Conservation (phyloP, 805 yeast species). For the Cyberlindnera xylosilytica region DNA sequence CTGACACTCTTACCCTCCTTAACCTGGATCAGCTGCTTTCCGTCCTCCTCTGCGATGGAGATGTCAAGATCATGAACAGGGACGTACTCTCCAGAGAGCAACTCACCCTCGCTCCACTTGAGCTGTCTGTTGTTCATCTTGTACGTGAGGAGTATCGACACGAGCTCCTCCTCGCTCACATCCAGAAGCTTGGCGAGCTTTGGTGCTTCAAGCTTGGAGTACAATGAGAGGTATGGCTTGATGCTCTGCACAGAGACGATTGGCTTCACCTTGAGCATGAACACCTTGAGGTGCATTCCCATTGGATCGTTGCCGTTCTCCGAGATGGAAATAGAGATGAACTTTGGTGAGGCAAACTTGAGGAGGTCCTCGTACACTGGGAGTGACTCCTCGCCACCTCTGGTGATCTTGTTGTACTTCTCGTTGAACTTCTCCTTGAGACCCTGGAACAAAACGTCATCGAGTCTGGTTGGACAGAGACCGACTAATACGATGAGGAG, state of each 20-base stretch:
- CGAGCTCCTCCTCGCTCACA: constrained; percentile 31
- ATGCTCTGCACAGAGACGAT: constrained; percentile 37
- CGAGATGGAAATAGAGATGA: constrained; percentile 39
- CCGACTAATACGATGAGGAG: constrained; percentile 44
- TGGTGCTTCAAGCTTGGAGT: constrained; percentile 42
- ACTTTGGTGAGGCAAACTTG: constrained; percentile 46
- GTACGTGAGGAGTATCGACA: constrained; percentile 39
- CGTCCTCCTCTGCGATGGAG: constrained; percentile 36
- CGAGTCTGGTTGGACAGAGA: constrained; percentile 44
- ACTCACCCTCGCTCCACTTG: constrained; percentile 39
- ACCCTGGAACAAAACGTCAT: constrained; percentile 41
- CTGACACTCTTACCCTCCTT: constrained; percentile 43
- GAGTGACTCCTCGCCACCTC: constrained; percentile 41
- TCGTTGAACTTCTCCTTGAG: constrained; percentile 46
- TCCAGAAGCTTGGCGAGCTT: constrained; percentile 41
- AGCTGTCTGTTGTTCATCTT: constrained; percentile 44
- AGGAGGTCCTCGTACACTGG: constrained; percentile 44
- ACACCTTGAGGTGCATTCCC: constrained; percentile 40
- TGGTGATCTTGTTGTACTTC: constrained; percentile 38
- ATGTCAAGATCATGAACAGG: constrained; percentile 44
- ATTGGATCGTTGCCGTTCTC: constrained; percentile 38
- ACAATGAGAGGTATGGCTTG: constrained; percentile 43
- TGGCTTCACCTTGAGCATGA: constrained; percentile 39
- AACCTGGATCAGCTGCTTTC: constrained; percentile 35
- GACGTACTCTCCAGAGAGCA: constrained; percentile 39